Percentiles rank a stretch among this genome's conserved stretches.
These are phyloP conservation scores for Byssochlamys sp. DNA, from an alignment of 2,329 filamentous ascomycete species.

Conservation along the genomic window DNA sequence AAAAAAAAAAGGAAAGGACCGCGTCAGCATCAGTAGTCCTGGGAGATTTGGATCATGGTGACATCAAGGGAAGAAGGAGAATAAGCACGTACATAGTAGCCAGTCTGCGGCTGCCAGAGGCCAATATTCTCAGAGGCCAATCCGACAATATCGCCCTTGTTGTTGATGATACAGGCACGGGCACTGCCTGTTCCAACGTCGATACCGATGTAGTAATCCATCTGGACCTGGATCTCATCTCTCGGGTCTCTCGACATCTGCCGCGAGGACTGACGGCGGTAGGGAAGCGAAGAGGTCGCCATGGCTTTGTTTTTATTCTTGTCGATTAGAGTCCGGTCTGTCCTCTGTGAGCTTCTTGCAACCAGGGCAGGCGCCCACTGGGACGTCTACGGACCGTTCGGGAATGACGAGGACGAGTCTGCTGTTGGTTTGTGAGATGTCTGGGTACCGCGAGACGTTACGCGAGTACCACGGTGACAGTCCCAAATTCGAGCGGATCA, in stretches of 20 bases:
- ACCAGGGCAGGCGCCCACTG: neutral
- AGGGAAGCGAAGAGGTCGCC: conserved; percentile 24
- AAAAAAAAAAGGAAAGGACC: conserved; percentile 12
- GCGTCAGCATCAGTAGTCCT: neutral
- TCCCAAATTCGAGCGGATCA: neutral
- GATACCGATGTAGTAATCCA: conserved; percentile 67
- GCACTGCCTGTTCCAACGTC: conserved; percentile 95
- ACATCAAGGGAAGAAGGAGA: neutral
- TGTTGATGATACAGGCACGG: conserved; percentile 88
- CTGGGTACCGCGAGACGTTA: neutral
- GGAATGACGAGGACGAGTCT: neutral
- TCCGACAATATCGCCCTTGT: conserved; percentile 72
- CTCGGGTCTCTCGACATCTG: conserved; percentile 36
- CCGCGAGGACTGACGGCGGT: conserved; percentile 21
- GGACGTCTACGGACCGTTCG: neutral
- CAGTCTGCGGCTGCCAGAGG: conserved; percentile 67
- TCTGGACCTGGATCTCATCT: conserved; percentile 48
- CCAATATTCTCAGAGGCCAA: conserved; percentile 66
- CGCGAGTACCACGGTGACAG: neutral
- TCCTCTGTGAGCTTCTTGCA: neutral
- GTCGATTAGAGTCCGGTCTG: neutral
- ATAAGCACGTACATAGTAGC: conserved; percentile 57
- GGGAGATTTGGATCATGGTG: too few relatives aligned
- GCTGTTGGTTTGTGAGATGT: neutral
- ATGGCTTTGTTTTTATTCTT: conserved; percentile 1